Percentiles rank a stretch among this genome's conserved stretches.
These are phyloP conservation scores for Penicillium egyptiacum DNA, from an alignment of 495 filamentous ascomycete species.

Conservation along the genomic window DNA sequence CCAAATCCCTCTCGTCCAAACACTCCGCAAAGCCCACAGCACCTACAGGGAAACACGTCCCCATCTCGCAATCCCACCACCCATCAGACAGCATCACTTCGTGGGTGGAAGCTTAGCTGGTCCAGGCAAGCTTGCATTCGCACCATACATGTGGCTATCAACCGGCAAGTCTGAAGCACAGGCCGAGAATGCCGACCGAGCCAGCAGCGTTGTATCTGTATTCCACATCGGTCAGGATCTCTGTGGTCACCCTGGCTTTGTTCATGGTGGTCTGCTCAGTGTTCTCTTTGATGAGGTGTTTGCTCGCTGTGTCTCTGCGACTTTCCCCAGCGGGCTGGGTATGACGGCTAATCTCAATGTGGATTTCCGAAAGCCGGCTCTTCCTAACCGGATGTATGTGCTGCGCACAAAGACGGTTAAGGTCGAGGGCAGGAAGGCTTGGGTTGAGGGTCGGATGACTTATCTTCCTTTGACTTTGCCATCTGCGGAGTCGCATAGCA, in stretches of 20 bases:
- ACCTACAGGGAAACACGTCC: slow-evolving; percentile 73
- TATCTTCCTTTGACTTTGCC: slow-evolving; percentile 27
- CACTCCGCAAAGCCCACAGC: slow-evolving; percentile 59
- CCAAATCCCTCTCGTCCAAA: slow-evolving; percentile 66
- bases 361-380: slow-evolving; percentile 59
- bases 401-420: slow-evolving; percentile 51
- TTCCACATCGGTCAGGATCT: slow-evolving; percentile 42
- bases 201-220: slow-evolving; percentile 31
- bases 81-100: slow-evolving; percentile 35
- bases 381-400: slow-evolving; percentile 64
- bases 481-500: neutral
- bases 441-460: slow-evolving; percentile 40
- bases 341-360: slow-evolving; percentile 66
- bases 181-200: neutral
- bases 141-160: slow-evolving; percentile 68
- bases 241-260: slow-evolving; percentile 43
- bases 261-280: slow-evolving; percentile 41
- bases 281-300: slow-evolving; percentile 47
- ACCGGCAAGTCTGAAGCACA: slow-evolving; percentile 33
- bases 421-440: slow-evolving; percentile 44
- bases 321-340: slow-evolving; percentile 46
- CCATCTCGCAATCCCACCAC: slow-evolving; percentile 36
- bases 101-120: slow-evolving; percentile 60
- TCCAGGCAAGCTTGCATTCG: slow-evolving; percentile 67
- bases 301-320: slow-evolving; percentile 40